Evolutionary conservation across 208 protist genomes (phyloP), one percentile per base, ranked within the genome.

Genomic region (Leishmania tropica): DNA sequence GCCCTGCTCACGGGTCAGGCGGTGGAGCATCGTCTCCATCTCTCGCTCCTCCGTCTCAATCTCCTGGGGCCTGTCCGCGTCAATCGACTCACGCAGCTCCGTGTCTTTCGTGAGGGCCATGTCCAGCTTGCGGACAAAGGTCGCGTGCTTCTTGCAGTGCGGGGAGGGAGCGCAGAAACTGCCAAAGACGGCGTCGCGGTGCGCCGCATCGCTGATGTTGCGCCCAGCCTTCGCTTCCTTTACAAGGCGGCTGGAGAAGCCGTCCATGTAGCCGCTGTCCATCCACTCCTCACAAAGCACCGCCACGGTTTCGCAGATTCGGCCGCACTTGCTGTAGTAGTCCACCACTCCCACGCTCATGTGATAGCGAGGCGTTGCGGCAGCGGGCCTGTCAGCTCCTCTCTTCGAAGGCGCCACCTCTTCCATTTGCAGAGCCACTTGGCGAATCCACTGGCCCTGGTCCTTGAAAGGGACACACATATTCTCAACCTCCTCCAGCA

Each of bases 11-110:
- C 83, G 79, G 8, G 81, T 81, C 79, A 94, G 87, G 7, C 86
- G 84, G 80, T 94, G 84, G 87, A 96, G 94, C 86, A 96, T 92
- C 47, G 80, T 79, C 79, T 97, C 94, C 75, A 95, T 81, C 51
- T 96, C 87, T 76, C 92, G 82, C 65, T 94, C 88, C 54, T 95
- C 86, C 42, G 76, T 51, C 13, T 90, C 84, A 47, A 94, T 91
- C 58, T 86, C 75, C 54, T 85, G 83, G 48, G 60, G 58, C 64
- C 60, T 74, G 64, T 76, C 54, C 60, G 54, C 54, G 74, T 72
- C 47, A 53, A 88, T 76, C n/a, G 81, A 78, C 58, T 56, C 48
- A 31, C 78, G 54, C 53, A 80, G 35, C 10, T 68, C 54, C 31
- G 11, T 31, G 31, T 81, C 21, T 68, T 10, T 60, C n/a, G 67